These are phyloP conservation scores for Torrubiella hemipterigena DNA, from an alignment of 2,329 filamentous ascomycete species.

Conservation along the genomic window DNA sequence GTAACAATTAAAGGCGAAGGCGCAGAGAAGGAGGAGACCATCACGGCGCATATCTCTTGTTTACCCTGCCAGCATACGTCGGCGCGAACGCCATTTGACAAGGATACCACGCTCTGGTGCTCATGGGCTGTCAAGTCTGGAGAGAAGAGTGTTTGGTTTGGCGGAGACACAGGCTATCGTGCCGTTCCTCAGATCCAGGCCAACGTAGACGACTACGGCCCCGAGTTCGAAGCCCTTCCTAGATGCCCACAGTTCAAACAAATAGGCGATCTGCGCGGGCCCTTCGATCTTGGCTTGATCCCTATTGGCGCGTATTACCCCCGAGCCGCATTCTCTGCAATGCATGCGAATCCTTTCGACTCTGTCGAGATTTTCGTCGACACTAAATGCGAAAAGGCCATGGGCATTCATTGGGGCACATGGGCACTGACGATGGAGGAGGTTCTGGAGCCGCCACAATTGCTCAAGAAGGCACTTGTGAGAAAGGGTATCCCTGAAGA, in stretches of 20 bases:
- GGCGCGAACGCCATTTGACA: constrained; percentile 57
- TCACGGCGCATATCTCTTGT: constrained; percentile 63
- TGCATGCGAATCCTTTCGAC: constrained; percentile 82
- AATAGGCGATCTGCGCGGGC: constrained; percentile 68
- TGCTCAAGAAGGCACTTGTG: constrained; percentile 60
- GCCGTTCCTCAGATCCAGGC: constrained; percentile 53
- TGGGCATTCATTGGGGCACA: constrained; percentile 89
- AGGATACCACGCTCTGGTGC: constrained; percentile 69
- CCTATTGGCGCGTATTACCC: constrained; percentile 86
- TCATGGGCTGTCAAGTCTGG: constrained; percentile 72
- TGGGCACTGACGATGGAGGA: constrained; percentile 83
- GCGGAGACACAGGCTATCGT: constrained; percentile 83
- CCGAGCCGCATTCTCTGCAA: constrained; percentile 57
- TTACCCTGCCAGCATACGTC: constrained; percentile 78
- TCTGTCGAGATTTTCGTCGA: constrained; percentile 82
- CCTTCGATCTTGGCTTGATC: constrained; percentile 84
- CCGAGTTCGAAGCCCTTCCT: constrained; percentile 54
- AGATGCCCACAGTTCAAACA: constrained; percentile 74
- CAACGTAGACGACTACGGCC: constrained; percentile 57
- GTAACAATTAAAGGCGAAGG: constrained; percentile 27
- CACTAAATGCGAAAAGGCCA: constrained; percentile 61
- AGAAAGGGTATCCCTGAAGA: constrained; percentile 54
- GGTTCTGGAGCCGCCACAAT: constrained; percentile 66
- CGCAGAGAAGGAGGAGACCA: constrained; percentile 27
- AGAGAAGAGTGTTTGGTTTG: constrained; percentile 75